A percentile compares a stretch with the other conserved stretches of the same genome.
Evolutionary conservation across 208 protist genomes (phyloP).

Genomic region (Crithidia expoeki): DNA sequence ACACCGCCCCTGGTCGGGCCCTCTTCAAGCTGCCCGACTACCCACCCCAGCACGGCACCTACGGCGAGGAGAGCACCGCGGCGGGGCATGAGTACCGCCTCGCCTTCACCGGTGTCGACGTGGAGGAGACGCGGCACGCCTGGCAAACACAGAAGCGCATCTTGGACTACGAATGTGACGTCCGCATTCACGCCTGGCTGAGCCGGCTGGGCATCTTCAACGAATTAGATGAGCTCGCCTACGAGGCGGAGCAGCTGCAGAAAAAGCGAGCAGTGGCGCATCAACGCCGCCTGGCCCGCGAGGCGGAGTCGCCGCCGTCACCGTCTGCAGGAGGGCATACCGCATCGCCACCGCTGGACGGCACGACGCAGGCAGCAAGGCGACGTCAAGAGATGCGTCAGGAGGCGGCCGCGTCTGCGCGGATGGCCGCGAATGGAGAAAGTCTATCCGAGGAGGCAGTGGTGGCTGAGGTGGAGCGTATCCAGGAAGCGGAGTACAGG

Average conservation of each 20-base stretch:
- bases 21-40: conserved; percentile 52
- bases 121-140: conserved; percentile 66
- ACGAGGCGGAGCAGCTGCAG: conserved; percentile 71
- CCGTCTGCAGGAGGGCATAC: background rate
- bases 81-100: conserved; percentile 79
- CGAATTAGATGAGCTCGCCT: conserved; percentile 74
- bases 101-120: conserved; percentile 70
- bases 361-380: conserved; percentile 7
- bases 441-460: conserved; percentile 1
- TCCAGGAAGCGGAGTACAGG: conserved; percentile 17
- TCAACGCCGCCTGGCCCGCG: conserved; percentile 28
- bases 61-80: conserved; percentile 63
- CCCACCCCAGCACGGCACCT: conserved; percentile 70
- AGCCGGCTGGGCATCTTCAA: conserved; percentile 58
- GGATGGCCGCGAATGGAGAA: background rate
- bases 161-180: conserved; percentile 88
- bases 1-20: conserved; percentile 58
- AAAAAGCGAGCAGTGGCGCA: conserved; percentile 54
- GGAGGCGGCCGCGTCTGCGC: background rate
- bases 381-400: conserved; percentile 17
- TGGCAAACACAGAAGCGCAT: conserved; percentile 81
- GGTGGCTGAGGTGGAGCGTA: conserved; percentile 6
- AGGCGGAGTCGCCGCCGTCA: background rate
- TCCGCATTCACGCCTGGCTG: conserved; percentile 72
- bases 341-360: background rate